Evolutionary conservation across 768 basidiomycete species (phyloP), one percentile per base, ranked within the genome.

Genomic region (Psilocybe subaeruginosa): DNA sequence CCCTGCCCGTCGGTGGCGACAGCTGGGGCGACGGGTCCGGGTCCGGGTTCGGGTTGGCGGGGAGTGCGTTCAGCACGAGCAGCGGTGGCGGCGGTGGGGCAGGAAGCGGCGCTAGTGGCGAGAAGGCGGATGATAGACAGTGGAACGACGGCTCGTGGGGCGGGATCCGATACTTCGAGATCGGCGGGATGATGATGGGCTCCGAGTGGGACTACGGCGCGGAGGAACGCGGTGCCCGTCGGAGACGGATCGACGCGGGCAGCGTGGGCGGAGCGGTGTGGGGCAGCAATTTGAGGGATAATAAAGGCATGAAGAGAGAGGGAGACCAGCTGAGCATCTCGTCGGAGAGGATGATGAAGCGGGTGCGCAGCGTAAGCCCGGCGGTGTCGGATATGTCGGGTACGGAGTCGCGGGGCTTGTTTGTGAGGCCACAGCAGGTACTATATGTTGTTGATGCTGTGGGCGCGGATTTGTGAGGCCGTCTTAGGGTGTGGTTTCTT

Each of bases 61-160:
- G 37, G 7, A 43, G 41, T 16, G 41, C 14, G 14, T 43, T 43
- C n/a, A 43, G 49, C 14, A 29, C n/a, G 9, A 35, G 23, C 9
- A 35, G 8, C 46, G 48, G 47, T 9, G 31, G 11, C 7, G 45
- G 49, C 9, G 8, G 45, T 29, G 12, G 23, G 49, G 59, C 33
- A 45, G 55, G 46, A 29, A 45, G 33, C 19, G 37, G 17, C 9
- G 54, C 39, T 50, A 52, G 62, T 2, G 67, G 62, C 16, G 66
- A 59, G 14, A 66, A 65, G n/a, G 69, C 69, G 27, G 82, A 86
- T 30, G 87, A 83, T n/a, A 78, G 90, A n/a, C 85, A 84, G 60
- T 95, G 93, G 93, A 84, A 92, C 69, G 93, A 96, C 66, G 94
- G 94, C 0, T 82, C 84, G 0, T 91, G 90, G 87, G 87, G 86